Base-by-base conservation (phyloP, 164 flowering plant species). In the Aristolochia californica region DNA sequence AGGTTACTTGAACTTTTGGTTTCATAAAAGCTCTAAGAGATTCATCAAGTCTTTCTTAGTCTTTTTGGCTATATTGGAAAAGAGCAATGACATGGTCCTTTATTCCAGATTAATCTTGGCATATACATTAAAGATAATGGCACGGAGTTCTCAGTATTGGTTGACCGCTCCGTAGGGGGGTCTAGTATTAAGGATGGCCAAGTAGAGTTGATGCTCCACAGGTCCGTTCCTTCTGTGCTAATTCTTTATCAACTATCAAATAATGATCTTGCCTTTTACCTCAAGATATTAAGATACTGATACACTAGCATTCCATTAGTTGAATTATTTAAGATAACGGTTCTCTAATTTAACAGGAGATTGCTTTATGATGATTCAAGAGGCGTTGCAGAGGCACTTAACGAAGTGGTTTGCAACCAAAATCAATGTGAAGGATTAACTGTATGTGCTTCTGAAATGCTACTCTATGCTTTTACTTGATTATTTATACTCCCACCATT, bases 131-230 rank as follows among this genome's bases (percentile, higher is more conserved):
- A 78, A 73, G 97, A 84, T 70, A 67, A 58, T 24, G 59, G 23
- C 18, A 74, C 56, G 38, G 97, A 93, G 66, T 69, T 93, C 50
- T 89, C 99, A 23, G 81, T 87, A 43, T 69, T 93, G 80, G 96
- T 93, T 26, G 97, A 93, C 66, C 84, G 99, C 10, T 68, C 97
- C 40, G 60, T 87, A 57, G 97, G 99, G 58, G 99, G 97, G 61
- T 75, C 97, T 59, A 87, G 99, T 72, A 16, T 84, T 62, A 61
- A 61, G 61, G 95, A 89, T 79, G 97, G 97, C 49, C 87, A 87
- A 68, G 61, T 87, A 62, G 99, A 93, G 75, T 66, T 93, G 60
- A 87, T 93, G 97, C 87, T 87, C 56, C 99, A 93, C 60, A 84
- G 99, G 97, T 85, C 47, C 60, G 56, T 18, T 59, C 18, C 47